Base-by-base conservation (phyloP, 345 rosid genomes). In the Salix udensis region DNA sequence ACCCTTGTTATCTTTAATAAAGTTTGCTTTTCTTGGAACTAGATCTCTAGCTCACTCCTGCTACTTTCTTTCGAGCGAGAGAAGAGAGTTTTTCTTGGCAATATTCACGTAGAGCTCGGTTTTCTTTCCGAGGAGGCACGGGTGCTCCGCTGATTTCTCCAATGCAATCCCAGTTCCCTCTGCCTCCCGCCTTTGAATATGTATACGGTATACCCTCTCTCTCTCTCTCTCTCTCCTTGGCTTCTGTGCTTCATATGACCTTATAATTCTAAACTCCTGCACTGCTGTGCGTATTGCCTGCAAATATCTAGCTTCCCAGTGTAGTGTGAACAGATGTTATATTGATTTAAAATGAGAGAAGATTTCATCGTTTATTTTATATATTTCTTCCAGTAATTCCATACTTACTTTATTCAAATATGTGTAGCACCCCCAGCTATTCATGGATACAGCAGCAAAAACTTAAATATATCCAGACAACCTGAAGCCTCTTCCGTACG, bases 91-190 rank as follows among this genome's bases (percentile, higher is more conserved):
- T 30, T 3, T n/a, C 30, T 4, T 58, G 64, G 64, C 64, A 58
- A 23, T 58, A 58, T n/a, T 58, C 15, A 31, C 39, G 58, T 28
- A 42, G 8, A 30, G 37, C 37, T 36, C 6, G 66, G 74, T 68
- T 36, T 23, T 70, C 7, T 75, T 81, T 78, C 82, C 88, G 36
- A 83, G 86, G 65, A 74, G 78, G 77, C 86, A 81, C 86, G 88
- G 80, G 83, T 72, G 83, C 72, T 81, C 83, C 86, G 85, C 85
- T 79, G 78, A 83, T 86, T 86, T 83, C 85, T 83, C 88, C 88
- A 26, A 86, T 68, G 85, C 67, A 77, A 79, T 81, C 88, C 82
- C 85, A 83, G 69, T 83, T 77, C 79, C 81, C 82, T 70, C 74
- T 73, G 73, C 0, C 68, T 40, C n/a, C 46, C 67, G 65, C 1